These are phyloP conservation scores for Candida maesae DNA, from an alignment of 805 yeast genomes.

Conservation along the genomic window DNA sequence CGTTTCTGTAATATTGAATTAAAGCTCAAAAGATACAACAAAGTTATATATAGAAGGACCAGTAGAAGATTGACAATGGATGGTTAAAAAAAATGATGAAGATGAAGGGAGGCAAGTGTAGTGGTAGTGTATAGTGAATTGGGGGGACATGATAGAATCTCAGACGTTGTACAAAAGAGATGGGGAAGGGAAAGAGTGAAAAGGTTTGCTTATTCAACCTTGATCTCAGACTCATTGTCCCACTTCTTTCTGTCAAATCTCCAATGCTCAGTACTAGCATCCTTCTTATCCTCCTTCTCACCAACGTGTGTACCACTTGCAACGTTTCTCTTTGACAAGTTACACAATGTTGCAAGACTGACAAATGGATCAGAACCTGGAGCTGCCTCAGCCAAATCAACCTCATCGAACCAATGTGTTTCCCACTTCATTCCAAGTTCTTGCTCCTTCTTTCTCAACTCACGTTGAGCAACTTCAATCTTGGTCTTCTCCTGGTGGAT, in stretches of 20 bases:
- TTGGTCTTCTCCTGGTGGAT: conserved; percentile 72
- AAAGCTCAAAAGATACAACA: background rate
- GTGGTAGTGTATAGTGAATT: too few species aligned
- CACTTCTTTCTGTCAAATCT: conserved; percentile 55
- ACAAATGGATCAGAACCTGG: conserved; percentile 36
- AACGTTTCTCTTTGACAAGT: conserved; percentile 57
- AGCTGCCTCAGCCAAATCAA: conserved; percentile 34
- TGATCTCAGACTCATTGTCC: conserved; percentile 57
- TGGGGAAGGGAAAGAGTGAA: background rate
- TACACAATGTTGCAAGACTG: conserved; percentile 43
- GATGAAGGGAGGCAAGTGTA: background rate
- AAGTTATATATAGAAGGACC: background rate
- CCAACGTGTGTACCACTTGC: conserved; percentile 61
- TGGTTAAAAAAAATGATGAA: too few species aligned
- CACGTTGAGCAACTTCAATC: conserved; percentile 85
- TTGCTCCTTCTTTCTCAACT: conserved; percentile 66
- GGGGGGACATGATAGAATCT: too few species aligned
- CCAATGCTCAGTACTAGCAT: conserved; percentile 58
- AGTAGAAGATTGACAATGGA: too few species aligned
- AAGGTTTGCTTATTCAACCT: conserved; percentile 4
- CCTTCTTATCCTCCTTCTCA: conserved; percentile 49
- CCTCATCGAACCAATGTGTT: conserved; percentile 73
- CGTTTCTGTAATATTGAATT: conserved; percentile 1
- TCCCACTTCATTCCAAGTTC: conserved; percentile 67
- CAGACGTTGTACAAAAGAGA: too few species aligned